Evolutionary conservation across 345 rosid species (phyloP), one percentile per base, ranked within the genome.

Genomic region (Geranium rotundifolium): DNA sequence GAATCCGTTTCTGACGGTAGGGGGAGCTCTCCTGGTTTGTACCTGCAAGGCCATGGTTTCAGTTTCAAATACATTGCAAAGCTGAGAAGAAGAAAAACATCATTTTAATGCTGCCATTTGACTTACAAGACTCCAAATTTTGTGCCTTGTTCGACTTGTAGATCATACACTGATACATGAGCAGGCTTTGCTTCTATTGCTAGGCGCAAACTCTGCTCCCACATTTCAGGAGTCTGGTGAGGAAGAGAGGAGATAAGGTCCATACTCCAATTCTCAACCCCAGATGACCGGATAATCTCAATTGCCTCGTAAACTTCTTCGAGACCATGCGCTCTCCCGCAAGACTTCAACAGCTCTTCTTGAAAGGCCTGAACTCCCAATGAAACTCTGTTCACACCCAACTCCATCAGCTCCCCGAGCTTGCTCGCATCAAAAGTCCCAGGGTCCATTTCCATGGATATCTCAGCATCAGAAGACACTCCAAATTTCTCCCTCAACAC

Each of bases 401-500:
- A 58, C n/a, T 60, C 80, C 75, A 82, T 69, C 63, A 93, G 64
- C 39, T 75, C 84, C 62, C 74, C 67, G 63, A 90, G 64, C 61
- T 85, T 86, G 75, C 52, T 65, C 67, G 65, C 85, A 72, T 76
- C 81, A 57, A 93, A 93, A 19, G 97, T 93, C 2, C 96, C 97
- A 1, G 99, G 97, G 72, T 88, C 96, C 99, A 93, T 86, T 79
- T 93, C 97, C 90, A 88, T 88, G 0, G 99, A 86, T 77, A 93
- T 75, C 78, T 93, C 99, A 19, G 77, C 92, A 67, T 71, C 80
- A 7, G 66, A 63, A 65, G 70, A 72, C 74, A 88, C 60, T 69
- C 97, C 97, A 60, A 86, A 86, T 56, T 80, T 80, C 59, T 4
- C 77, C 57, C 78, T 77, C 74, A 93, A 55, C 20, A 84, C 71